These are phyloP conservation scores for Polyporus arcularius DNA, from an alignment of 768 basidiomycete species.

Conservation along the genomic window DNA sequence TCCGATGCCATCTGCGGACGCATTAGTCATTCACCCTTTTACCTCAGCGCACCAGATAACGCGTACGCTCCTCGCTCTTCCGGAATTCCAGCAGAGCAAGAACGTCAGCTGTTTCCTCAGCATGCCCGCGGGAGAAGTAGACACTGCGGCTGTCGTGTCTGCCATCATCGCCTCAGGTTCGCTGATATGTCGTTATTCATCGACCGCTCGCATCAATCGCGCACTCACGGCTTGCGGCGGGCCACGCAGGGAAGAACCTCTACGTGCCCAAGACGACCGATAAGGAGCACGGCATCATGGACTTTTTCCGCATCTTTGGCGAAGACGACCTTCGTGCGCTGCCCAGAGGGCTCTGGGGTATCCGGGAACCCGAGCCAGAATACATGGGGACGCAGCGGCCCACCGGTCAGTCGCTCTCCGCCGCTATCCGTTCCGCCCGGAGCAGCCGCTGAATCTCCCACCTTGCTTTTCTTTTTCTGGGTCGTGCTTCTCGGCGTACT, in stretches of 20 bases:
- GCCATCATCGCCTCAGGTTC: slow-evolving; percentile 57
- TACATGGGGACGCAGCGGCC: slow-evolving; percentile 47
- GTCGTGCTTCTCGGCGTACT: background rate
- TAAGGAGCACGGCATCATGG: slow-evolving; percentile 50
- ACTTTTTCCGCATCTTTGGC: slow-evolving; percentile 63
- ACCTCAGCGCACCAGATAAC: slow-evolving; percentile 46
- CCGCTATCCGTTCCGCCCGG: slow-evolving; percentile 8
- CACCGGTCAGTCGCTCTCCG: slow-evolving; percentile 46
- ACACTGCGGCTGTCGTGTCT: slow-evolving; percentile 54
- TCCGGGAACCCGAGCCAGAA: slow-evolving; percentile 59
- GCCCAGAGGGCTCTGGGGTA: slow-evolving; percentile 70
- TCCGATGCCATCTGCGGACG: slow-evolving; percentile 11
- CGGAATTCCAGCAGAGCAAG: slow-evolving; percentile 50
- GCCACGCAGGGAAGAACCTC: slow-evolving; percentile 54
- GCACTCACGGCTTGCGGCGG: slow-evolving; percentile 1
- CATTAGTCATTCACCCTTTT: slow-evolving; percentile 22
- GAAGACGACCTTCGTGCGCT: slow-evolving; percentile 58
- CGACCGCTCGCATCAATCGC: background rate
- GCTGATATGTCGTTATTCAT: slow-evolving; percentile 19
- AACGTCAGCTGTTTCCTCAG: slow-evolving; percentile 76
- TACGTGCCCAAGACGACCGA: slow-evolving; percentile 68
- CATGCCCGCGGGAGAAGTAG: slow-evolving; percentile 73
- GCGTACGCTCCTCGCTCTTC: slow-evolving; percentile 47
- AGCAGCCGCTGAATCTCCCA: slow-evolving; percentile 9
- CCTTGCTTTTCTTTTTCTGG: background rate